These are phyloP conservation scores for Eucalyptus globulus DNA, from an alignment of 345 rosid species.

Conservation along the genomic window DNA sequence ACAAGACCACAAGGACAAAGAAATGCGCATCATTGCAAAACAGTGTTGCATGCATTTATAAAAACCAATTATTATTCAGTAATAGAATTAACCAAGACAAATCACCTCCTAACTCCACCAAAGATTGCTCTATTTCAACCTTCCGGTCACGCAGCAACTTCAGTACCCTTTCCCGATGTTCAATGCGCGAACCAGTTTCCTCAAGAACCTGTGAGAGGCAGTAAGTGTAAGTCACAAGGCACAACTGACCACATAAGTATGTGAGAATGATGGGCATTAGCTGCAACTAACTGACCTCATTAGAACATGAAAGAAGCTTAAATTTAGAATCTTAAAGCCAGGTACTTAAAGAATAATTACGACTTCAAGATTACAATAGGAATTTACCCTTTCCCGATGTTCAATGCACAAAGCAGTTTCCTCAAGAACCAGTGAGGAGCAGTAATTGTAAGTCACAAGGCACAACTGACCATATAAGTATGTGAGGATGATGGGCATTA, in stretches of 20 bases:
- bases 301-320: not conserved
- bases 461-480: not conserved
- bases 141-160: not conserved
- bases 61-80: not conserved
- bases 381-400: not conserved
- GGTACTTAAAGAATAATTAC: not conserved
- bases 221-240: not conserved
- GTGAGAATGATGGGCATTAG: not conserved
- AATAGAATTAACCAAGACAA: not conserved
- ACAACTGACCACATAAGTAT: not conserved
- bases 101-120: conserved; percentile 32
- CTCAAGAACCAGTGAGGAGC: conserved; percentile 9
- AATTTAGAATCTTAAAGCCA: not conserved
- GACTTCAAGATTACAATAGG: not conserved
- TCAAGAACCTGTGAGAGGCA: conserved; percentile 6
- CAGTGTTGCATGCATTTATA: not conserved
- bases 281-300: not conserved
- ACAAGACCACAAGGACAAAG: not conserved
- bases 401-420: conserved; percentile 2
- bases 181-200: conserved; percentile 3
- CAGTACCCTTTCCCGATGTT: not conserved
- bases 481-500: not conserved
- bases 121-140: conserved; percentile 3
- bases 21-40: not conserved
- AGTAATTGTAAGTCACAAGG: not conserved